Conservation (phyloP, 192 early-diverging fungal genomes). For the Coemansia pectinata region DNA sequence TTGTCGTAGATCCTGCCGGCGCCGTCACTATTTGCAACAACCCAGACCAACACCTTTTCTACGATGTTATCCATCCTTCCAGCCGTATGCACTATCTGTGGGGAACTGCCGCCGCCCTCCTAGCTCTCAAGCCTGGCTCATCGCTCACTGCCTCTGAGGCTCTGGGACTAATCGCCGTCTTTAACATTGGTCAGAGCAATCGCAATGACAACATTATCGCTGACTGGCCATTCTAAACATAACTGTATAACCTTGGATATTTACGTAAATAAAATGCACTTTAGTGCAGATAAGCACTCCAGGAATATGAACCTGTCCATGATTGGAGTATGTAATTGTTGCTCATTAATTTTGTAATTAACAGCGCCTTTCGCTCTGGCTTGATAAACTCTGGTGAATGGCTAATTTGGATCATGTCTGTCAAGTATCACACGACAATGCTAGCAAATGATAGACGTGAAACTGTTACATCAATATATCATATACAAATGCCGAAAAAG, state of each 20-base stretch:
- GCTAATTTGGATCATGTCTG: background rate
- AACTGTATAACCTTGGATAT: background rate
- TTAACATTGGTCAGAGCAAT: slow-evolving; percentile 4
- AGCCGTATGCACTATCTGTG: slow-evolving; percentile 11
- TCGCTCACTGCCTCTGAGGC: background rate
- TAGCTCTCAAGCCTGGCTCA: background rate
- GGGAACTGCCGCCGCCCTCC: slow-evolving; percentile 1
- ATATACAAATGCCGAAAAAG: background rate
- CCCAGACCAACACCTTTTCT: slow-evolving; percentile 13
- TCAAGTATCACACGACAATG: background rate
- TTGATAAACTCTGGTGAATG: background rate
- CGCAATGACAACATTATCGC: slow-evolving; percentile 8
- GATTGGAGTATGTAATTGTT: too few relatives aligned
- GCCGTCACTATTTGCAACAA: slow-evolving; percentile 11
- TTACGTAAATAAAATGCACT: background rate
- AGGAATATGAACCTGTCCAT: background rate
- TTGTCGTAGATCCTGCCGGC: background rate
- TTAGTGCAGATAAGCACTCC: background rate
- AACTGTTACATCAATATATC: background rate
- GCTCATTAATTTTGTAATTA: background rate
- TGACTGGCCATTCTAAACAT: background rate
- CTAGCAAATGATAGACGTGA: background rate
- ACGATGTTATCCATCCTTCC: slow-evolving; percentile 9
- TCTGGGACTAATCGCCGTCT: background rate
- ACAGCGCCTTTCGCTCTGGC: background rate